Evolutionary conservation across 768 basidiomycete genomes (phyloP).

Genomic region (Candolleomyces eurysporus): DNA sequence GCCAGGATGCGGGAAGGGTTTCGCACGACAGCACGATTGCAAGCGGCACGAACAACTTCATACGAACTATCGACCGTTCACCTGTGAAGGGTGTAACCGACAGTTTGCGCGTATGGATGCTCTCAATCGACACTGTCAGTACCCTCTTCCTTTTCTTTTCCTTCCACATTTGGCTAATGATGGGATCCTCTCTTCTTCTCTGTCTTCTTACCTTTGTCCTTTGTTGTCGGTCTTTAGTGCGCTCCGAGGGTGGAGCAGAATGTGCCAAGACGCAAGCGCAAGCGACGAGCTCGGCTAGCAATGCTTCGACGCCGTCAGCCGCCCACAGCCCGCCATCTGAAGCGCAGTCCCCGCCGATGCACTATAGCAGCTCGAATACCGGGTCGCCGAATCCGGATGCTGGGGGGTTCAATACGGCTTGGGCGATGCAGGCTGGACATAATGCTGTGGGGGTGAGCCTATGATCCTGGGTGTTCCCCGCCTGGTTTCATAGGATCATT

Average conservation of each 20-base stretch:
- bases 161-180: neutral
- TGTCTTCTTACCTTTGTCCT: neutral
- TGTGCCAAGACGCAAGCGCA: slow-evolving; percentile 7
- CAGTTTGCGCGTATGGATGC: slow-evolving; percentile 96
- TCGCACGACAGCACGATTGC: slow-evolving; percentile 93
- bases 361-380: neutral
- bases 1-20: slow-evolving; percentile 93
- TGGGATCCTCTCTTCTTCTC: neutral
- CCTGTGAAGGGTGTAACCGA: slow-evolving; percentile 89
- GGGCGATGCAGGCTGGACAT: neutral
- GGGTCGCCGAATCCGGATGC: neutral
- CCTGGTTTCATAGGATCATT: too few species aligned
- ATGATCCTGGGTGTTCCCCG: neutral
- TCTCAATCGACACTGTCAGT: slow-evolving; percentile 87
- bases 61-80: slow-evolving; percentile 88
- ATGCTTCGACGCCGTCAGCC: neutral
- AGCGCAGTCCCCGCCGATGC: neutral
- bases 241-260: slow-evolving; percentile 11
- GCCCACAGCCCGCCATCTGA: neutral
- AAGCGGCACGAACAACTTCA: slow-evolving; percentile 96
- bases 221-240: neutral
- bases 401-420: neutral
- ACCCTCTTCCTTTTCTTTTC: neutral
- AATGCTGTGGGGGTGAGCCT: neutral
- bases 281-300: neutral